Evolutionary conservation across 371 early-diverging fungal genomes (phyloP).

Genomic region (Blyttiomyces sp.): DNA sequence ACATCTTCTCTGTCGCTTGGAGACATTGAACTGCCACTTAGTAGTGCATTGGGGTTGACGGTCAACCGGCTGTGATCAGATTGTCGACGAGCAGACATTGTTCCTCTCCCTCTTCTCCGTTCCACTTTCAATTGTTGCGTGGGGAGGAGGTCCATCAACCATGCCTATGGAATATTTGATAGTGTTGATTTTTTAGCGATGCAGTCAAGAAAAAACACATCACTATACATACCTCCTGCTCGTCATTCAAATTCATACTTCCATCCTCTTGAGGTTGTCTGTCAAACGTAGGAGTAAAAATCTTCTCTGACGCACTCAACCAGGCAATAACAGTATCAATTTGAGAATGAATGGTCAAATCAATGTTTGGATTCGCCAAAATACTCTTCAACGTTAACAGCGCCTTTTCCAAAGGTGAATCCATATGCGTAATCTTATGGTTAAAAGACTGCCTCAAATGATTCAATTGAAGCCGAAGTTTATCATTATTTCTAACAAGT

Average conservation of each 20-base stretch:
- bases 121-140: not conserved
- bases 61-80: too few relatives aligned
- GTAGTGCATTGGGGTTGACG: too few relatives aligned
- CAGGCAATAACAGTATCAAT: conserved; percentile 37
- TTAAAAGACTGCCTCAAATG: conserved; percentile 38
- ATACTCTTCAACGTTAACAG: conserved; percentile 40
- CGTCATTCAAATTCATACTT: conserved; percentile 30
- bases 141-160: not conserved
- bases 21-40: too few relatives aligned
- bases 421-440: conserved; percentile 43
- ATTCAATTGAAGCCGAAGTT: conserved; percentile 47
- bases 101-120: too few relatives aligned
- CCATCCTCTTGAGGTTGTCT: conserved; percentile 27
- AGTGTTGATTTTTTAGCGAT: too few relatives aligned
- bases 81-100: too few relatives aligned
- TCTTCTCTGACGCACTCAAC: conserved; percentile 37
- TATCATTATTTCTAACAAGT: conserved; percentile 20
- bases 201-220: not conserved
- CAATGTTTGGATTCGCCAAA: conserved; percentile 46
- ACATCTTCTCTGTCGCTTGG: too few relatives aligned
- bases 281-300: conserved; percentile 51
- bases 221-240: conserved; percentile 36
- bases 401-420: conserved; percentile 50
- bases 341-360: conserved; percentile 29
- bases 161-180: not conserved